Base-by-base conservation (phyloP, 225 moss, liverwort and hornwort species). In the Bryum argenteum region DNA sequence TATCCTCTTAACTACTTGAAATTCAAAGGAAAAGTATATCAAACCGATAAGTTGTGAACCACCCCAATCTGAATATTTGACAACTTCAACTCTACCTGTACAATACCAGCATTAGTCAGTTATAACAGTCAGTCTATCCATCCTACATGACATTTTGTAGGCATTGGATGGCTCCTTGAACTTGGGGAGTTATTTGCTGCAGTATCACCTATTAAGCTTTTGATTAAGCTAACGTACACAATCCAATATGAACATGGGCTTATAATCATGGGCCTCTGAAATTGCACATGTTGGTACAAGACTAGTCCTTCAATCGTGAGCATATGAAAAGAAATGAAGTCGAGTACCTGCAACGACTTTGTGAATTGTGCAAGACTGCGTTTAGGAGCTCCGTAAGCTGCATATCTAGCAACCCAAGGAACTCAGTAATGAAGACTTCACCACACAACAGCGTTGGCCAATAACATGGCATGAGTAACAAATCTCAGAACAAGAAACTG, bases 381-480 rank as follows among this genome's bases (percentile, higher is more conserved):
- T 75, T 98, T 98, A 14, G 97, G 92, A 61, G 97, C 97, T 75
- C 97, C 97, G 61, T 98, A 98, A 61, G 89, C 97, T 61, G 97
- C 94, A 85, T 89, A 94, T 80, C 97, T 97, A 84, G 28, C 40
- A 67, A 63, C 63, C 67, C 44, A 44, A 52, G 37, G 17, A 72
- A 23, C 54, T 74, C 24, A 77, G 44, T 20, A 43, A 74, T 43
- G 37, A 63, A 11, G 20, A 80, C 16, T 26, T 18, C 6, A 59
- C 20, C 2, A 28, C 19, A 47, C 3, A 19, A 26, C 57, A 37
- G 15, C 47, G 47, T 28, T 19, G 12, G 8, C 17, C 33, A 17
- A 37, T 16, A 71, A 48, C 21, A 70, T 9, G 9, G 37, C 18
- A 48, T 50, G 37, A 20, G 21, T 33, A 33, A 33, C 33, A 33